A percentile compares a stretch with the other conserved stretches of the same genome.
phyloP scores from a whole-genome alignment of 768 basidiomycete genomes.

The Phlebiopsis flavidoalba region DNA sequence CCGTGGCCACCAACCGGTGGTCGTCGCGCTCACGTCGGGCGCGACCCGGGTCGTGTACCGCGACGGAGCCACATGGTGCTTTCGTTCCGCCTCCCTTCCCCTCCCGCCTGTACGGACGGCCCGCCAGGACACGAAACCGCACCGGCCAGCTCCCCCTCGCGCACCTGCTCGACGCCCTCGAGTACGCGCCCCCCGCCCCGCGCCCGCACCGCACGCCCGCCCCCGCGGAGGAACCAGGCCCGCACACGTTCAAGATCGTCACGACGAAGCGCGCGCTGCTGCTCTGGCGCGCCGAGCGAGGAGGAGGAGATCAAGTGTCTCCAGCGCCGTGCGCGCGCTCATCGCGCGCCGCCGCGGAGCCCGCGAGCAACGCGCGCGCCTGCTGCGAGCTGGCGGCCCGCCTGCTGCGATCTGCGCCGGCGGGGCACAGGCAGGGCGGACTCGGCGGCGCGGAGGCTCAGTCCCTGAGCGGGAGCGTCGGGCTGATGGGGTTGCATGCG shows the following conservation, averaged over 20 bases:
- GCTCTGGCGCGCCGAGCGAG: conserved; percentile 90
- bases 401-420: background rate
- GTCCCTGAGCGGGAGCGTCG: conserved; percentile 25
- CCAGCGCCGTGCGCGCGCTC: conserved; percentile 87
- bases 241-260: conserved; percentile 89
- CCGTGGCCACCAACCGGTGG: conserved; percentile 98
- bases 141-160: conserved; percentile 81
- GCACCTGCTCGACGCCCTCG: conserved; percentile 88
- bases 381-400: background rate
- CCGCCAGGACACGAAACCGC: conserved; percentile 80
- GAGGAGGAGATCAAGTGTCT: conserved; percentile 99
- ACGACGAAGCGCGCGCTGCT: conserved; percentile 88
- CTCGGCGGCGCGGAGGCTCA: conserved; percentile 26
- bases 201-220: conserved; percentile 10
- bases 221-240: conserved; percentile 35
- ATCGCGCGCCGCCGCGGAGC: conserved; percentile 57
- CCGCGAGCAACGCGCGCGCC: conserved; percentile 3
- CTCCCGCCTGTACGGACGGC: background rate
- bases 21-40: conserved; percentile 92
- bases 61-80: conserved; percentile 93
- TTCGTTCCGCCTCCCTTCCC: conserved; percentile 12
- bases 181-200: conserved; percentile 44
- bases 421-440: conserved; percentile 21
- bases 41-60: conserved; percentile 85
- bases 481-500: conserved; percentile 5